These are phyloP conservation scores for Pneumocystis sp. DNA, from an alignment of 1,139 yeast genomes.

Conservation along the genomic window DNA sequence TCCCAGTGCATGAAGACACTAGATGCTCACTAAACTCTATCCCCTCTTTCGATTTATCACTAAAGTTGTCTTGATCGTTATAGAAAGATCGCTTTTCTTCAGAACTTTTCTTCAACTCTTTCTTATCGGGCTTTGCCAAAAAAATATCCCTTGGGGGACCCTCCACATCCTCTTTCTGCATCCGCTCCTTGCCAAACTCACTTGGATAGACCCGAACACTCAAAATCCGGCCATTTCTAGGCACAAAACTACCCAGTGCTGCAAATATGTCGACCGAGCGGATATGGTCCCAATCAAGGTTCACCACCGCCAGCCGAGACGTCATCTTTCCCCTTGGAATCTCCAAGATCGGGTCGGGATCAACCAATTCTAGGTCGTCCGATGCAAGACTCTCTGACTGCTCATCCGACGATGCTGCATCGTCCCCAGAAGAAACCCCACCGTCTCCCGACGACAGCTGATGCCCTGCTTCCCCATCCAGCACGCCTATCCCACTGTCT, in stretches of 20 bases:
- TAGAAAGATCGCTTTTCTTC: slow-evolving; percentile 20
- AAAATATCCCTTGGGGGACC: slow-evolving; percentile 90
- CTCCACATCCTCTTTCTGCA: slow-evolving; percentile 76
- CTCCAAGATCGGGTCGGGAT: slow-evolving; percentile 48
- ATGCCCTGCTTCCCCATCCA: neutral
- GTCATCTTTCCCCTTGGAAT: slow-evolving; percentile 84
- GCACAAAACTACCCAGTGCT: slow-evolving; percentile 75
- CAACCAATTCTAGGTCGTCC: slow-evolving; percentile 27
- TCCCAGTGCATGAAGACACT: neutral
- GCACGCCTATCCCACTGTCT: neutral
- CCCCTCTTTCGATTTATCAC: neutral
- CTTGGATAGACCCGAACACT: slow-evolving; percentile 76
- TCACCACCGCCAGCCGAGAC: slow-evolving; percentile 71
- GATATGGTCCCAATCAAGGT: slow-evolving; percentile 93
- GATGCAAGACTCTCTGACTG: slow-evolving; percentile 14
- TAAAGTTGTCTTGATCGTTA: neutral
- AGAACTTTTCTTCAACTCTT: slow-evolving; percentile 20
- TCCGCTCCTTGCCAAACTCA: slow-evolving; percentile 83
- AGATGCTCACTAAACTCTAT: neutral
- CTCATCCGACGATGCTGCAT: neutral
- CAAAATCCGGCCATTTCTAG: slow-evolving; percentile 52
- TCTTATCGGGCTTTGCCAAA: slow-evolving; percentile 6
- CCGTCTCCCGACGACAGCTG: neutral
- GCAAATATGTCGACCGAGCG: slow-evolving; percentile 79
- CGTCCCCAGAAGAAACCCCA: neutral